Evolutionary conservation across 257 asterid genomes (phyloP).

Genomic region (Plantago elongata): DNA sequence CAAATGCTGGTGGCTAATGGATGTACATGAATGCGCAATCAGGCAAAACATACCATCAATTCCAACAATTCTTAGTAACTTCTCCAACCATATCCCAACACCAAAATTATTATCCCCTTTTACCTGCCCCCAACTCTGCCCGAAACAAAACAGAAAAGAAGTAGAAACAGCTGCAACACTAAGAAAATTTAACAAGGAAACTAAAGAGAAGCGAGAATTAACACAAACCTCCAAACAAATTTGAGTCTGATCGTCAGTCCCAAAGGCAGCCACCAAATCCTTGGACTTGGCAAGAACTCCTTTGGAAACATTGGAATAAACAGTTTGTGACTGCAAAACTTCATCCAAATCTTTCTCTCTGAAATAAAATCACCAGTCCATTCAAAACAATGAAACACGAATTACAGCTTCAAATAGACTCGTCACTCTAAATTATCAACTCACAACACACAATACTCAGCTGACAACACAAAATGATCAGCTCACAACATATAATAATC

Average conservation of each 20-base stretch:
- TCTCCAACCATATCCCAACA: no score
- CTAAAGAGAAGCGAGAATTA: not conserved
- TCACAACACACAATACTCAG: not conserved
- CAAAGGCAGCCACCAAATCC: conserved; percentile 73
- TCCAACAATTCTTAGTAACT: no score
- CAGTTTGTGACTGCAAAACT: conserved; percentile 89
- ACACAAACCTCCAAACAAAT: conserved; percentile 72
- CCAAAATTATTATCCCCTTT: no score
- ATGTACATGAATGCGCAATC: no score
- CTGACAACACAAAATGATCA: no score
- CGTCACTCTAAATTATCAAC: not conserved
- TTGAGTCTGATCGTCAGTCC: conserved; percentile 72
- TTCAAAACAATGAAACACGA: not conserved
- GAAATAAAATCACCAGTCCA: not conserved
- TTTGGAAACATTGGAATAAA: conserved; percentile 82
- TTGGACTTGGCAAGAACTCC: conserved; percentile 86
- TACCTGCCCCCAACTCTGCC: no score
- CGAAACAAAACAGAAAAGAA: no score
- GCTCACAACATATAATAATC: no score
- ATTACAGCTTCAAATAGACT: not conserved
- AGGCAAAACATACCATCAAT: no score
- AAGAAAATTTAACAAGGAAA: no score
- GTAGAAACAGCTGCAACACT: no score
- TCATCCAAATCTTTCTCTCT: conserved; percentile 97
- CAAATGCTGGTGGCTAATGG: no score